A percentile compares a stretch with the other conserved stretches of the same genome.
Evolutionary conservation across 78 protist species (phyloP).

Genomic region (Speleostelium caveatum): DNA sequence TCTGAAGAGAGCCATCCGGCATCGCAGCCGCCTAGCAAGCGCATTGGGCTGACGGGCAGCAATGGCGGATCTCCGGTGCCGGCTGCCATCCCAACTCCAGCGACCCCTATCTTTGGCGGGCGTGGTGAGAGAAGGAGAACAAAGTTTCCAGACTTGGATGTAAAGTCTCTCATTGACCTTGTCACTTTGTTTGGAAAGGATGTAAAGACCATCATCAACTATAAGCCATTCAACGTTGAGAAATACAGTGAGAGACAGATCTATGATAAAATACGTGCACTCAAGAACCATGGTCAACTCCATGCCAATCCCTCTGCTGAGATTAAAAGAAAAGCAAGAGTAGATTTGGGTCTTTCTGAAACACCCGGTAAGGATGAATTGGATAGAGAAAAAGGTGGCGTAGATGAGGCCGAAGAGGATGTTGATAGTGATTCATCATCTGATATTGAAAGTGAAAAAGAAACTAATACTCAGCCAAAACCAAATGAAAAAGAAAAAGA

Average conservation of each 20-base stretch:
- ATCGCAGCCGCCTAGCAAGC: no score
- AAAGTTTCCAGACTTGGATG: slow-evolving; percentile 15
- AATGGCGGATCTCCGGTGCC: neutral
- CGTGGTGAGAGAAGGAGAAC: slow-evolving; percentile 9
- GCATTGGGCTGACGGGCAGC: no score
- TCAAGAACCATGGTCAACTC: neutral
- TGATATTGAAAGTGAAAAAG: neutral
- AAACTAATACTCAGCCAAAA: neutral
- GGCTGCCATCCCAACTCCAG: neutral
- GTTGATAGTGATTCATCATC: neutral
- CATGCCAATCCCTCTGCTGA: neutral
- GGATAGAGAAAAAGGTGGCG: neutral
- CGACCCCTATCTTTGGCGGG: neutral
- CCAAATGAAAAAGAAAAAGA: neutral
- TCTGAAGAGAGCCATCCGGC: neutral
- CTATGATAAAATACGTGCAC: slow-evolving; percentile 13
- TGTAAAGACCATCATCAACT: neutral
- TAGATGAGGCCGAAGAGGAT: neutral
- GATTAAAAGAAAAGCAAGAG: neutral
- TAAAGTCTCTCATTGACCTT: slow-evolving; percentile 1
- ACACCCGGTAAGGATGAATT: neutral
- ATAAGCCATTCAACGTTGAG: neutral
- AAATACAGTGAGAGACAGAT: slow-evolving; percentile 14
- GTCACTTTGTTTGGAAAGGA: slow-evolving; percentile 17
- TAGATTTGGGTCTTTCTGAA: slow-evolving; percentile 4